phyloP scores from a whole-genome alignment of 2,329 filamentous ascomycete species.

The Pseudonectria buxi region DNA sequence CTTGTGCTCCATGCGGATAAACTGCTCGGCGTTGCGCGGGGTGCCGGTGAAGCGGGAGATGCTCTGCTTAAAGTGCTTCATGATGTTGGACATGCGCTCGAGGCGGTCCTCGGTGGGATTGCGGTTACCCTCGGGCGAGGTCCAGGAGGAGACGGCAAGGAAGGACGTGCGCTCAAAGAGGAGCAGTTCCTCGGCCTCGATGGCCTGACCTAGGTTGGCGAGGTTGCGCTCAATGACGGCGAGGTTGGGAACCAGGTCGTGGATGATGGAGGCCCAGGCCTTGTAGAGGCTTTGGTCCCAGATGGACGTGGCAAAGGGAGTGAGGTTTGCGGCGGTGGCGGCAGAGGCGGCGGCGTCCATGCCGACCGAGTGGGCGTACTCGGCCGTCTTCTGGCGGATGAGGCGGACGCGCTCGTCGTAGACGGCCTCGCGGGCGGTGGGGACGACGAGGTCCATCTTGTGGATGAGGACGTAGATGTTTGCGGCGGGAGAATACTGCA shows the following conservation, averaged over 20 bases:
- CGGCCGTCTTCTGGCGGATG: slow-evolving; percentile 65
- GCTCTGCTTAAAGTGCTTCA: slow-evolving; percentile 96
- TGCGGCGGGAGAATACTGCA: slow-evolving; percentile 73
- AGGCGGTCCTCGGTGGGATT: slow-evolving; percentile 93
- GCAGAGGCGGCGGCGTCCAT: slow-evolving; percentile 34
- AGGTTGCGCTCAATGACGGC: slow-evolving; percentile 82
- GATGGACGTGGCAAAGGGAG: slow-evolving; percentile 91
- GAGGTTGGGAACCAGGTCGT: slow-evolving; percentile 94
- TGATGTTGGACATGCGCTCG: slow-evolving; percentile 90
- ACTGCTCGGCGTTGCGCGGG: slow-evolving; percentile 75
- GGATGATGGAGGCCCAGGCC: slow-evolving; percentile 96
- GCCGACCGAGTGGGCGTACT: slow-evolving; percentile 37
- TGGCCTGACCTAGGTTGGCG: slow-evolving; percentile 71
- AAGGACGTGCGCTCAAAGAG: slow-evolving; percentile 95
- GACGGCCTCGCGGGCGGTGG: slow-evolving; percentile 68
- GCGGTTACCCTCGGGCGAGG: slow-evolving; percentile 61
- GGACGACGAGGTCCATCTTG: slow-evolving; percentile 96
- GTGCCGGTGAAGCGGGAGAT: slow-evolving; percentile 70
- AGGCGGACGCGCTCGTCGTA: slow-evolving; percentile 78
- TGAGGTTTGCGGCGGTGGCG: slow-evolving; percentile 52
- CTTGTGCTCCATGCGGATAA: slow-evolving; percentile 75
- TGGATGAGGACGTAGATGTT: slow-evolving; percentile 93
- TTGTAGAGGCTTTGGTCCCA: slow-evolving; percentile 99
- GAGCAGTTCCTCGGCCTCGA: slow-evolving; percentile 88
- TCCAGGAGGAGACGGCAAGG: slow-evolving; percentile 90